These are phyloP conservation scores for Aristolochia contorta DNA, from an alignment of 164 flowering plant species.

Conservation along the genomic window DNA sequence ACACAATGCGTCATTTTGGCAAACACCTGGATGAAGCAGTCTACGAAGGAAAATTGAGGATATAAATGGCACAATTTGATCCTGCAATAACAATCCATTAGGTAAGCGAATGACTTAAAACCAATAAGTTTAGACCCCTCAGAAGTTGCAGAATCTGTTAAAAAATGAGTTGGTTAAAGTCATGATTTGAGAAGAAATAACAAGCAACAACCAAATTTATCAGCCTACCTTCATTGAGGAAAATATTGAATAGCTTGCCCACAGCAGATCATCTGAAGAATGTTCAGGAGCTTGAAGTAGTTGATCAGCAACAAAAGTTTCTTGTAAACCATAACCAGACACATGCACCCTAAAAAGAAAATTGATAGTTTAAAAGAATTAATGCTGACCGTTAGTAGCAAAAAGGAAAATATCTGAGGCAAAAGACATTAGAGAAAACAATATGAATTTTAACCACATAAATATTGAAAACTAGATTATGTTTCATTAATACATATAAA, in stretches of 20 bases:
- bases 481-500: too few relatives aligned
- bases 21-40: constrained; percentile 75
- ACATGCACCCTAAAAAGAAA: constrained; percentile 34
- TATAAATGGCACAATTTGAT: constrained; percentile 41
- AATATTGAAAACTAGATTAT: too few relatives aligned
- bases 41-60: constrained; percentile 77
- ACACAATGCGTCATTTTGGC: constrained; percentile 41
- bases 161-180: too few relatives aligned
- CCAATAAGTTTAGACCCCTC: too few relatives aligned
- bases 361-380: not conserved
- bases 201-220: not conserved
- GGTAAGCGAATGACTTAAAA: too few relatives aligned
- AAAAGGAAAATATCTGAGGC: not conserved
- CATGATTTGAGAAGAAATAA: too few relatives aligned
- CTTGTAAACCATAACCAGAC: constrained; percentile 49
- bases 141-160: too few relatives aligned
- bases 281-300: constrained; percentile 71
- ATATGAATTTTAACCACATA: too few relatives aligned
- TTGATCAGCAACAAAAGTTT: constrained; percentile 67
- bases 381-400: not conserved
- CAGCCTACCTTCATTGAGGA: constrained; percentile 54
- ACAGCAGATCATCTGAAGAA: constrained; percentile 62
- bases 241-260: constrained; percentile 43
- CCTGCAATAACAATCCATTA: constrained; percentile 38
- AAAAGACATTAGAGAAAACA: not conserved